Evolutionary conservation across 768 basidiomycete species (phyloP).

Genomic region (Lepiota venenata): DNA sequence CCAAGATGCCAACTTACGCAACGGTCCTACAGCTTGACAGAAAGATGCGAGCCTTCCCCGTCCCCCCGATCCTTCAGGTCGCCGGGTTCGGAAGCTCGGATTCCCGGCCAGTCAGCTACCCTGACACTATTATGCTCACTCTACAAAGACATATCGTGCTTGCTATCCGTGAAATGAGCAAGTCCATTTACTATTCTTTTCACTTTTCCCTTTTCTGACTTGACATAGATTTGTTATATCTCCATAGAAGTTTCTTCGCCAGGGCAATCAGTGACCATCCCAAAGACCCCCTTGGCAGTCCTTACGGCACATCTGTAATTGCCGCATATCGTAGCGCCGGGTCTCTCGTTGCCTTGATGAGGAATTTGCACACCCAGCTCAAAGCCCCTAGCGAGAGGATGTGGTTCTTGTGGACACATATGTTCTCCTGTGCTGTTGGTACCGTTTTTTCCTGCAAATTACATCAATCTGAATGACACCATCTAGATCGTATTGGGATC

Average conservation of each 20-base stretch:
- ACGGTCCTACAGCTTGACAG: slow-evolving; percentile 66
- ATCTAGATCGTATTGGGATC: slow-evolving; percentile 66
- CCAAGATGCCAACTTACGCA: slow-evolving; percentile 64
- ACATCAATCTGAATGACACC: slow-evolving; percentile 1
- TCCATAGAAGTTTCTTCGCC: slow-evolving; percentile 73
- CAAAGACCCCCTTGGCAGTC: slow-evolving; percentile 69
- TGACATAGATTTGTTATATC: slow-evolving; percentile 59
- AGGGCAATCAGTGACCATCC: slow-evolving; percentile 71
- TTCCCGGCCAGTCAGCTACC: slow-evolving; percentile 38
- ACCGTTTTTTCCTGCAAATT: slow-evolving; percentile 6
- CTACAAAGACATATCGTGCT: slow-evolving; percentile 67
- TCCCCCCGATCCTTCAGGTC: slow-evolving; percentile 62
- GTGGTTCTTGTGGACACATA: slow-evolving; percentile 61
- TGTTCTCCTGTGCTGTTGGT: slow-evolving; percentile 67
- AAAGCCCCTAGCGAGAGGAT: slow-evolving; percentile 62
- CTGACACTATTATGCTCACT: slow-evolving; percentile 51
- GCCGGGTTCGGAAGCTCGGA: slow-evolving; percentile 62
- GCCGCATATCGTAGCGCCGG: slow-evolving; percentile 74
- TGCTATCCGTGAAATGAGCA: slow-evolving; percentile 68
- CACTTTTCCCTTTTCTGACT: slow-evolving; percentile 4
- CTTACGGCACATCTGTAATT: slow-evolving; percentile 70
- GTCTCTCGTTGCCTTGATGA: slow-evolving; percentile 66
- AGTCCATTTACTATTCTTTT: slow-evolving; percentile 23
- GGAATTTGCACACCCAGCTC: slow-evolving; percentile 62
- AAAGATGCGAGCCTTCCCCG: slow-evolving; percentile 64